Conservation (phyloP, 148 eudicot species). For the Rhododendron henanense region DNA sequence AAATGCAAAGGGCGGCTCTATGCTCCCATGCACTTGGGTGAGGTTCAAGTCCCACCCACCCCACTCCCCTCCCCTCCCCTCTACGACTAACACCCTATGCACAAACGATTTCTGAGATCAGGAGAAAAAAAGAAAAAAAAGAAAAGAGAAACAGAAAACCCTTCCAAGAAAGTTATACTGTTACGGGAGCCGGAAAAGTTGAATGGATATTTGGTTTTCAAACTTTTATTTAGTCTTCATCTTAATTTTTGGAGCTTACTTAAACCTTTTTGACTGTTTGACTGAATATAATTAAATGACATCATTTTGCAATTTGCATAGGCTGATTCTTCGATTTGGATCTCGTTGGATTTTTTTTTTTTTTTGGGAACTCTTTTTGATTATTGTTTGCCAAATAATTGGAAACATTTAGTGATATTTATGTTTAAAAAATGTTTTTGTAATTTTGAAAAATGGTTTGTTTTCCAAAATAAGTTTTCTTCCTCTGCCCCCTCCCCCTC, state of each 20-base stretch:
- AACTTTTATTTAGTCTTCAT: neutral
- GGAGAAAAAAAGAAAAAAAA: neutral
- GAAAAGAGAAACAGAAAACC: too few species aligned
- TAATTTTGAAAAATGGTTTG: neutral
- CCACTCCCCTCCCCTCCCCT: neutral
- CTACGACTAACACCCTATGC: neutral
- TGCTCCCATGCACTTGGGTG: neutral
- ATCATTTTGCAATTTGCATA: neutral
- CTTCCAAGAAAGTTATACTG: neutral
- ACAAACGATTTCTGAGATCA: neutral
- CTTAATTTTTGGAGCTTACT: neutral
- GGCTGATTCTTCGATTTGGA: neutral
- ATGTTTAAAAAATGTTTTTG: neutral
- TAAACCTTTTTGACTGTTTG: neutral
- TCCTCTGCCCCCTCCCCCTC: neutral
- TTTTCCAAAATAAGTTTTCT: neutral
- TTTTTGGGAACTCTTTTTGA: neutral
- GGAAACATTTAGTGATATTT: neutral
- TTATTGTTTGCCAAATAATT: neutral
- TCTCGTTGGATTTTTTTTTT: neutral
- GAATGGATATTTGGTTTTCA: neutral
- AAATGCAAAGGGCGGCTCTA: neutral
- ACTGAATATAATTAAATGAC: constrained; percentile 2
- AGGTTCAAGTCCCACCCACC: neutral
- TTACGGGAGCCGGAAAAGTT: neutral